phyloP scores from a whole-genome alignment of 768 basidiomycete genomes.

The Russula griseocarnosa region DNA sequence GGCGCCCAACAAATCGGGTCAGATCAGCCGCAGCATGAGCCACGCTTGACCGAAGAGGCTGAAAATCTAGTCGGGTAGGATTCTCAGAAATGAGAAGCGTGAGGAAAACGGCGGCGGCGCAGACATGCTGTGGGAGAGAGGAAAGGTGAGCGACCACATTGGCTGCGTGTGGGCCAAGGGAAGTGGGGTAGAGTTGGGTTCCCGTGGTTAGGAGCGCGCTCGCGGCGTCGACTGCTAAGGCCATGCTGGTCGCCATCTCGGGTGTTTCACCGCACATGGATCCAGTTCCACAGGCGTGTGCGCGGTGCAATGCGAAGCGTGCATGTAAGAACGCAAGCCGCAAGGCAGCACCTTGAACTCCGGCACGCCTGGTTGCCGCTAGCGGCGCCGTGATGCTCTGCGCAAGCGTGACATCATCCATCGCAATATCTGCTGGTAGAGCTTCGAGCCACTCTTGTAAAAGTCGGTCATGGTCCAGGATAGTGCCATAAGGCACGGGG shows the following conservation, averaged over 20 bases:
- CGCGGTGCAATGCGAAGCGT: slow-evolving; percentile 79
- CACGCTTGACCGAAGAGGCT: slow-evolving; percentile 71
- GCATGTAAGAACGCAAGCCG: slow-evolving; percentile 76
- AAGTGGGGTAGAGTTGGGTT: slow-evolving; percentile 71
- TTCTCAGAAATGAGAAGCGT: slow-evolving; percentile 83
- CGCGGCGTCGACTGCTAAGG: slow-evolving; percentile 71
- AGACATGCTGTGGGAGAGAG: slow-evolving; percentile 80
- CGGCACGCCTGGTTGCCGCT: slow-evolving; percentile 57
- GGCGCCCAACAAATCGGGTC: slow-evolving; percentile 58
- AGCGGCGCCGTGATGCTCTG: slow-evolving; percentile 64
- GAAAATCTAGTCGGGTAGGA: slow-evolving; percentile 74
- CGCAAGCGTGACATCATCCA: slow-evolving; percentile 73
- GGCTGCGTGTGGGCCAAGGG: slow-evolving; percentile 60
- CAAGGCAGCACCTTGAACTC: slow-evolving; percentile 78
- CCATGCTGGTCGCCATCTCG: slow-evolving; percentile 46
- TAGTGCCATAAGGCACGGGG: slow-evolving; percentile 65
- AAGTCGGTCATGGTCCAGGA: slow-evolving; percentile 67
- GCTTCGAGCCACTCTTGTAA: slow-evolving; percentile 72
- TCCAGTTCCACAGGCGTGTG: slow-evolving; percentile 50
- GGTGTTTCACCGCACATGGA: slow-evolving; percentile 19
- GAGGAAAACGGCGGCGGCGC: slow-evolving; percentile 87
- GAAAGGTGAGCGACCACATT: slow-evolving; percentile 80
- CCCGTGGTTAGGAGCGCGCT: slow-evolving; percentile 76
- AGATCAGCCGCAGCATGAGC: slow-evolving; percentile 62
- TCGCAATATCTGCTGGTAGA: slow-evolving; percentile 67